Evolutionary conservation across 148 eudicot species (phyloP).

Genomic region (Rhododendron kiyosumense): DNA sequence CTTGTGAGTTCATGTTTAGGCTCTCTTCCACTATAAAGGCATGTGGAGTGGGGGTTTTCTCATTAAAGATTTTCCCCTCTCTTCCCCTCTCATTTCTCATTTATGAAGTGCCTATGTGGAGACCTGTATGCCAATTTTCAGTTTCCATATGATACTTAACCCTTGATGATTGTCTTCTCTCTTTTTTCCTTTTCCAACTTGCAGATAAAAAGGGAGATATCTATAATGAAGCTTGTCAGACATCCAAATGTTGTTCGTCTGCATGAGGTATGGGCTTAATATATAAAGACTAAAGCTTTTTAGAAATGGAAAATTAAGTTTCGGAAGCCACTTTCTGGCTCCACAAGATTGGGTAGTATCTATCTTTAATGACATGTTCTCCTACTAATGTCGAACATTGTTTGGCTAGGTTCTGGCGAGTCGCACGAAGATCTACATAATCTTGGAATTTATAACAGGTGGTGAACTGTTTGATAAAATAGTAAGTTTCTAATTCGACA

Average conservation of each 20-base stretch:
- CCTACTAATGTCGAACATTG: background rate
- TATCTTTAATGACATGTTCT: background rate
- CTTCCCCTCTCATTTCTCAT: background rate
- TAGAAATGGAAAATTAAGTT: background rate
- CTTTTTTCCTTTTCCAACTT: slow-evolving; percentile 12
- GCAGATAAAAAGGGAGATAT: slow-evolving; percentile 95
- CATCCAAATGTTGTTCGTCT: slow-evolving; percentile 94
- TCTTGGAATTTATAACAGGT: slow-evolving; percentile 92
- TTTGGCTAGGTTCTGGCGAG: slow-evolving; percentile 77
- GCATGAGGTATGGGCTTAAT: slow-evolving; percentile 57
- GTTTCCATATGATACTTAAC: background rate
- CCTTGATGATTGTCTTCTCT: background rate
- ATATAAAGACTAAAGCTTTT: background rate
- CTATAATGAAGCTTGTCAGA: slow-evolving; percentile 92
- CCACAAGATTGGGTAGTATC: background rate
- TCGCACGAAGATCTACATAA: slow-evolving; percentile 92
- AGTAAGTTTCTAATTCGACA: slow-evolving; percentile 39
- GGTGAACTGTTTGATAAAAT: slow-evolving; percentile 99
- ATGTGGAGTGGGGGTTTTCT: background rate
- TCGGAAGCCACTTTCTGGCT: background rate
- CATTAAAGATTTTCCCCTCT: background rate
- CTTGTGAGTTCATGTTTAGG: background rate
- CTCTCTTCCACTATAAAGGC: background rate
- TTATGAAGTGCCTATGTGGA: background rate
- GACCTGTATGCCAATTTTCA: background rate